A percentile compares a stretch with the other conserved stretches of the same genome.
phyloP scores from a whole-genome alignment of 2,329 filamentous ascomycete genomes.

The Colletotrichum sp. region DNA sequence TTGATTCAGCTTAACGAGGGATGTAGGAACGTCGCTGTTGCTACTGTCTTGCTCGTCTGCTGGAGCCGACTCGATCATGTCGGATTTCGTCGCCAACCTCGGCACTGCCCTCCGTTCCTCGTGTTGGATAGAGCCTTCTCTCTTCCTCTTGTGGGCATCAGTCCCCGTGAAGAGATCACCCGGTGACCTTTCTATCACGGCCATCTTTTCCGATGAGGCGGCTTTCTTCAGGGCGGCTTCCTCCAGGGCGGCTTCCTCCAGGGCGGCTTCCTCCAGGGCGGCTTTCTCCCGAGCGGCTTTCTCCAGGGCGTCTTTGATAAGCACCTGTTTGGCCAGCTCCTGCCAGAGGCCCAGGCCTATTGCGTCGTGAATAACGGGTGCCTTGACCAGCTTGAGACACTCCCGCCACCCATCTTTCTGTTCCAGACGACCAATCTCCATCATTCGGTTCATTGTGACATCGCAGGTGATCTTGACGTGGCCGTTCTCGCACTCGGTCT shows the following conservation, averaged over 20 bases:
- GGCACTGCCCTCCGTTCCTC: neutral
- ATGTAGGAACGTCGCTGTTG: neutral
- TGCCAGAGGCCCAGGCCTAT: neutral
- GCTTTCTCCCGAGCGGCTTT: neutral
- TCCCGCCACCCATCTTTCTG: neutral
- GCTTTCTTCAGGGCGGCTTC: no score
- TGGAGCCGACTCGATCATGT: neutral
- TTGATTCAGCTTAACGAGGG: neutral
- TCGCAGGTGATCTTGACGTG: slow-evolving; percentile 13
- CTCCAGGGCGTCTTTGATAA: neutral
- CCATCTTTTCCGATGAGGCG: neutral
- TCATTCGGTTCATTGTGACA: neutral
- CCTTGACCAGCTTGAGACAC: slow-evolving; percentile 8
- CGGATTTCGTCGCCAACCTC: neutral
- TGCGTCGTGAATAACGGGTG: slow-evolving; percentile 14
- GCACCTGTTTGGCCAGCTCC: neutral
- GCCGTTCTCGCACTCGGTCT: neutral
- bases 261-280: no score
- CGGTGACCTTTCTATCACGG: neutral
- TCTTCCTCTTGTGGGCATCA: neutral
- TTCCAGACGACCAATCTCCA: neutral
- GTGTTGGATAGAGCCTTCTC: no score
- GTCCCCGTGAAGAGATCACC: neutral
- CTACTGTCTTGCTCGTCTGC: neutral
- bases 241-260: no score